phyloP scores from a whole-genome alignment of 2,329 filamentous ascomycete species.

The Drechslerella coelobrocha region DNA sequence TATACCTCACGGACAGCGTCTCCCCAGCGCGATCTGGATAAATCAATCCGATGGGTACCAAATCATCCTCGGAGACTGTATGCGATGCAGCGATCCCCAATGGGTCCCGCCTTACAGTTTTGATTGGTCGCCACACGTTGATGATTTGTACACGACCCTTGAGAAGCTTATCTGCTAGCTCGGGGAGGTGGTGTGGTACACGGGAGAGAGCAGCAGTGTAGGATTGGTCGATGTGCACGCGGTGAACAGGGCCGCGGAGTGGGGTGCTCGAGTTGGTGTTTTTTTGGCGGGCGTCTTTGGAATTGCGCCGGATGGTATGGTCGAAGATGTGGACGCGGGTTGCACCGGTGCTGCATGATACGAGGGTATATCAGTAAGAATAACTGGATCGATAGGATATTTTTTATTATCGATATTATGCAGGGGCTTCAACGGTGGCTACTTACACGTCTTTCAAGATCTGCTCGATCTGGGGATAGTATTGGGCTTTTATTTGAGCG shows the following conservation, averaged over 20 bases:
- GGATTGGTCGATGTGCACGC: constrained; percentile 76
- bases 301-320: constrained; percentile 72
- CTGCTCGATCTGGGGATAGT: no score
- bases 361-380: no score
- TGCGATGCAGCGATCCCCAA: constrained; percentile 73
- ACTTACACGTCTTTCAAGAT: no score
- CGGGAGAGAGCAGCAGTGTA: constrained; percentile 67
- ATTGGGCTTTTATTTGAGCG: no score
- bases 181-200: constrained; percentile 67
- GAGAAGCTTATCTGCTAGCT: constrained; percentile 64
- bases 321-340: constrained; percentile 73
- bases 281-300: no score
- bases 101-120: constrained; percentile 70
- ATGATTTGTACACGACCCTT: constrained; percentile 70
- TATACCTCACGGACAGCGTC: constrained; percentile 72
- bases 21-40: constrained; percentile 67
- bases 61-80: constrained; percentile 66
- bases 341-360: no score
- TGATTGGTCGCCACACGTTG: constrained; percentile 74
- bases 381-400: no score
- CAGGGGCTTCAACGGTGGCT: no score
- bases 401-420: no score
- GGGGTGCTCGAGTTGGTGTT: no score
- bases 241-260: constrained; percentile 72
- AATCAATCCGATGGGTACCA: constrained; percentile 70